phyloP scores from a whole-genome alignment of 495 filamentous ascomycete species.

The Penicillium odoratum region DNA sequence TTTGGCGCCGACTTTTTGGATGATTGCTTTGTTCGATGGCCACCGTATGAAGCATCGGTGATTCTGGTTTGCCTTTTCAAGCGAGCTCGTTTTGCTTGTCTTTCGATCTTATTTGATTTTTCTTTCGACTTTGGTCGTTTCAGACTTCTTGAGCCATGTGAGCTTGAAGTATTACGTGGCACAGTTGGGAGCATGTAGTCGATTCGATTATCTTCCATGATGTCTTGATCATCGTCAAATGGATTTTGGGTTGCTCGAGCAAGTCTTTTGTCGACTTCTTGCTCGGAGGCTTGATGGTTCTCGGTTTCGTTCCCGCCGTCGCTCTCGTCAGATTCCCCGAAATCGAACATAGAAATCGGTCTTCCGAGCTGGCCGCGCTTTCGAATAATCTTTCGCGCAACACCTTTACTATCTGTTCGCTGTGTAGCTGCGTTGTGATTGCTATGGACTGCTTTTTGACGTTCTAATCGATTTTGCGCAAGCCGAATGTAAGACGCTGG shows the following conservation, averaged over 20 bases:
- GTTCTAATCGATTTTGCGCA: slow-evolving; percentile 38
- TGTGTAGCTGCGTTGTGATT: slow-evolving; percentile 21
- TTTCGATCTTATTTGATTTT: slow-evolving; percentile 11
- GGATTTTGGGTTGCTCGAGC: not conserved
- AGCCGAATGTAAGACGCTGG: slow-evolving; percentile 89
- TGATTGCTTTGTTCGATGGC: slow-evolving; percentile 24
- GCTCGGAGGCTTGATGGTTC: not conserved
- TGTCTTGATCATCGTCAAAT: slow-evolving; percentile 34
- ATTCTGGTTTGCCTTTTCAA: slow-evolving; percentile 34
- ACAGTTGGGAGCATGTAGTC: slow-evolving; percentile 55
- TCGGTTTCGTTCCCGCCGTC: slow-evolving; percentile 38
- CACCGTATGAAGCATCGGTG: slow-evolving; percentile 34
- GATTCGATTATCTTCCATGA: slow-evolving; percentile 57
- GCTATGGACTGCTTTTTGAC: slow-evolving; percentile 30
- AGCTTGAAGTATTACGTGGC: slow-evolving; percentile 24
- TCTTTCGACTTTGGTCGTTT: slow-evolving; percentile 28
- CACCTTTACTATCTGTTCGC: slow-evolving; percentile 39
- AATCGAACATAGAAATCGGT: slow-evolving; percentile 41
- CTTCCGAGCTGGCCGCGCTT: slow-evolving; percentile 19
- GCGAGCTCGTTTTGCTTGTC: slow-evolving; percentile 28
- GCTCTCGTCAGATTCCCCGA: slow-evolving; percentile 49
- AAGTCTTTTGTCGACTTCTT: slow-evolving; percentile 5
- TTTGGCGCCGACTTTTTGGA: not conserved
- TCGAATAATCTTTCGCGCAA: slow-evolving; percentile 43
- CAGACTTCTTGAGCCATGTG: slow-evolving; percentile 40